phyloP scores from a whole-genome alignment of 257 asterid genomes.

The Nicotiana undulata region DNA sequence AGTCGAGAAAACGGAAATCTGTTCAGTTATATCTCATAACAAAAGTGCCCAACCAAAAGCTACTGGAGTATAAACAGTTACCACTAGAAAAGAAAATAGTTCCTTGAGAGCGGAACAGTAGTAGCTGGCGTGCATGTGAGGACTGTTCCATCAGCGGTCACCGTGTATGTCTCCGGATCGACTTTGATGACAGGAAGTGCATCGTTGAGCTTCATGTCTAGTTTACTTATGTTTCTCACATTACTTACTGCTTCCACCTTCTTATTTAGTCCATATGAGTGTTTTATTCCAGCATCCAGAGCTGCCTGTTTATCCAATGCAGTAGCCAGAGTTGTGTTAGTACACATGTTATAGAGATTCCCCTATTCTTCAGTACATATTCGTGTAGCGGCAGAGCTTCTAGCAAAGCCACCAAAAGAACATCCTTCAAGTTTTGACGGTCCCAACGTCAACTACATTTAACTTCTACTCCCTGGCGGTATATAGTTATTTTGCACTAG shows the following conservation, averaged over 20 bases:
- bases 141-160: conserved; percentile 62
- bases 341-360: background rate
- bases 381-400: background rate
- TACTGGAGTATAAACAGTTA: background rate
- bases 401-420: background rate
- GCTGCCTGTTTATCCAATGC: conserved; percentile 39
- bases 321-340: background rate
- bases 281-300: conserved; percentile 43
- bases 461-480: background rate
- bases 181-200: conserved; percentile 78
- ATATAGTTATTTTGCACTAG: background rate
- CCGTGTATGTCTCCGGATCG: conserved; percentile 79
- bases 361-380: background rate
- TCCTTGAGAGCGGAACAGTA: conserved; percentile 73
- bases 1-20: background rate
- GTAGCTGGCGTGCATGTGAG: conserved; percentile 67
- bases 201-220: conserved; percentile 83
- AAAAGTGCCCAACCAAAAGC: background rate
- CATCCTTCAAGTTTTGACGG: background rate
- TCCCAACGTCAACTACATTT: background rate
- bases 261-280: conserved; percentile 59
- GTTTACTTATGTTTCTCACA: conserved; percentile 63
- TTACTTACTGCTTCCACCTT: conserved; percentile 67
- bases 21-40: background rate
- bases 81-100: conserved; percentile 68